Conservation (phyloP, 2,329 filamentous ascomycete species). For the Cladosporium sp. region DNA sequence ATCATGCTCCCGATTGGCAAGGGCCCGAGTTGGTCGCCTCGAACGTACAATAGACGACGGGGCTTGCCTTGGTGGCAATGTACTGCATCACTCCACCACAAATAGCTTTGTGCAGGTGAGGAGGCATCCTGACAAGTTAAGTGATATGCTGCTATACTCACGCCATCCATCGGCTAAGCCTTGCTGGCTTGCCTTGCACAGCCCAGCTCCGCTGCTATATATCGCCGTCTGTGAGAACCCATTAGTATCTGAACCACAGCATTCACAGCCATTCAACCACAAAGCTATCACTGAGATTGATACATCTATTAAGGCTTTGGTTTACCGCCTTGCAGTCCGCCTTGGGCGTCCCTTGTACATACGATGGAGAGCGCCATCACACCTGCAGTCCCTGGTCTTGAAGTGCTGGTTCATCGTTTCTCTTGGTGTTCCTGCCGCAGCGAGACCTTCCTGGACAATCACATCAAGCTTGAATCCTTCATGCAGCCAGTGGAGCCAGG, state of each 20-base stretch:
- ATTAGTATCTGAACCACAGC: not conserved
- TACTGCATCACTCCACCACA: not conserved
- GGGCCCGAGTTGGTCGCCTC: no score
- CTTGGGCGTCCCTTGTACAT: no score
- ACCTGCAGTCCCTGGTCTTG: no score
- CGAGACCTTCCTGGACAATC: not conserved
- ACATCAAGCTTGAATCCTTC: not conserved
- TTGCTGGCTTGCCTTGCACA: not conserved
- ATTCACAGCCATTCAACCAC: not conserved
- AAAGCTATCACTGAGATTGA: not conserved
- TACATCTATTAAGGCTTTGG: no score
- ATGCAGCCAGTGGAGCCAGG: no score
- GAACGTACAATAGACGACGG: not conserved
- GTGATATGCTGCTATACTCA: not conserved
- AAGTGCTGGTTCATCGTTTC: not conserved
- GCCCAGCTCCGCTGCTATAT: not conserved
- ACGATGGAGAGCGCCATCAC: no score
- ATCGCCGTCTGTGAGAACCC: not conserved
- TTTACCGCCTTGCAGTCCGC: no score
- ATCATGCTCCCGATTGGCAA: not conserved
- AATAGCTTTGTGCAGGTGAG: not conserved
- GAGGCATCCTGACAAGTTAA: not conserved
- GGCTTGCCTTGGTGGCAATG: not conserved
- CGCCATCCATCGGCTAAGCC: not conserved
- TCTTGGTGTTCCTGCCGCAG: slow-evolving; percentile 2